Conservation (phyloP, 371 early-diverging fungal species). For the Circinella minor region DNA sequence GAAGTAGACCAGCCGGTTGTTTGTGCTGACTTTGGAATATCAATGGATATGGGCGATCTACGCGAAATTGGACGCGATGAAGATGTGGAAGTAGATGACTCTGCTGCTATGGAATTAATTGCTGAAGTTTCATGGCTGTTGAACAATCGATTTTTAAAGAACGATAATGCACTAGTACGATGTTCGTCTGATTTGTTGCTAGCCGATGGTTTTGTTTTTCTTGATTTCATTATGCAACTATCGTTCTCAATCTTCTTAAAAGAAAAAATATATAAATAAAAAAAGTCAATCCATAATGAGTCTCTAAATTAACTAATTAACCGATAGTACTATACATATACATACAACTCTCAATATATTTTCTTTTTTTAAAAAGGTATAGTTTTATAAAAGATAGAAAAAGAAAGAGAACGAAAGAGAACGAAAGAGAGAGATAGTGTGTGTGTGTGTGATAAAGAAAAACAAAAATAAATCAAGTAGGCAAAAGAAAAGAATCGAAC, state of each 20-base stretch:
- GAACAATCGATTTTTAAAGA: constrained; percentile 31
- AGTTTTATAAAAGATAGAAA: no score
- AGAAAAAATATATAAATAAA: background rate
- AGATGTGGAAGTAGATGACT: constrained; percentile 7
- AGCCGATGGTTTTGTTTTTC: constrained; percentile 14
- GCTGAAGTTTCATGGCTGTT: constrained; percentile 8
- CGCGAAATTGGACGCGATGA: constrained; percentile 10
- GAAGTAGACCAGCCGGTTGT: background rate
- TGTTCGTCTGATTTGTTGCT: constrained; percentile 18
- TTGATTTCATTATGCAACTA: constrained; percentile 19
- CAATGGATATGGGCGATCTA: constrained; percentile 10
- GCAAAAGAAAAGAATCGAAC: background rate
- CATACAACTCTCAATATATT: no score
- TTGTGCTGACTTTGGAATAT: constrained; percentile 7
- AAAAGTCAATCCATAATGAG: no score
- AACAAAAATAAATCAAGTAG: background rate
- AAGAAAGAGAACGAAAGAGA: background rate
- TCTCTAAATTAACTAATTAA: no score
- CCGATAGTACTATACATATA: no score
- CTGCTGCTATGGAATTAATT: background rate
- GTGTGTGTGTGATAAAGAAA: no score
- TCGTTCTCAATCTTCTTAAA: background rate
- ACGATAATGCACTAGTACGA: constrained; percentile 28
- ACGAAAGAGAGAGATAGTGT: background rate
- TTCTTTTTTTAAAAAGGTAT: background rate